Evolutionary conservation across 495 filamentous ascomycete genomes (phyloP), one percentile per base, ranked within the genome.

Genomic region (Pseudoneurospora amorphoporcata): DNA sequence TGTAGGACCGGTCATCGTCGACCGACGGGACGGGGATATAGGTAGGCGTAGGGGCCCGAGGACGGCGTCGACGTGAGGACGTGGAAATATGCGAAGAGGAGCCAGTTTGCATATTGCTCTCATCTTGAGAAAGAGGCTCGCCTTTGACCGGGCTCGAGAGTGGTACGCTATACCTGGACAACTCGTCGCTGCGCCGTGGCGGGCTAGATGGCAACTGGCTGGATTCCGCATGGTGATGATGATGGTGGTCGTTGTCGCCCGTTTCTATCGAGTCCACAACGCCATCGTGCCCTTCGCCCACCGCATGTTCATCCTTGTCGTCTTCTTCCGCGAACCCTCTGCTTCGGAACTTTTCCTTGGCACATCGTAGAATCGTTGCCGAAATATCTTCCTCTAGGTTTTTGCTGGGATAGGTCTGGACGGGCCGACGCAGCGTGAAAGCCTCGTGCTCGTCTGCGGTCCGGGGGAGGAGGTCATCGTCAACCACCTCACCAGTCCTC

Each of bases 311-410:
- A 16, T 61, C 23, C 23, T 32, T 23, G 23, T 58, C 2, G 23
- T 61, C 53, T 16, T 61, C 53, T 32, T 32, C 53, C 23, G 53
- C 12, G 23, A 77, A 39, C 1, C 32, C 68, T 39, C 78, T 75
- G 73, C 53, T 70, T 65, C 23, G 17, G 39, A 92, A 93, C 68
- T 77, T 86, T 72, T 91, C 86, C 80, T 89, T 93, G 5, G 90
- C 91, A n/a, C 81, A 77, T 71, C 85, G 87, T 72, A 91, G 75
- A 68, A 93, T 85, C 8, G 82, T 71, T 0, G 89, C 92, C 3
- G 88, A 84, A 12, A 97, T 74, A 29, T 87, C 84, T 42, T 94
- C 91, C 76, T 92, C 88, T 68, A 96, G 74, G 10, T 86, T 82
- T 6, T 82, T 78, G 76, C 91, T 90, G 10, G 88, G 84, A 12